phyloP scores from a whole-genome alignment of 2,329 filamentous ascomycete genomes.

The Hypoxylon sp. region DNA sequence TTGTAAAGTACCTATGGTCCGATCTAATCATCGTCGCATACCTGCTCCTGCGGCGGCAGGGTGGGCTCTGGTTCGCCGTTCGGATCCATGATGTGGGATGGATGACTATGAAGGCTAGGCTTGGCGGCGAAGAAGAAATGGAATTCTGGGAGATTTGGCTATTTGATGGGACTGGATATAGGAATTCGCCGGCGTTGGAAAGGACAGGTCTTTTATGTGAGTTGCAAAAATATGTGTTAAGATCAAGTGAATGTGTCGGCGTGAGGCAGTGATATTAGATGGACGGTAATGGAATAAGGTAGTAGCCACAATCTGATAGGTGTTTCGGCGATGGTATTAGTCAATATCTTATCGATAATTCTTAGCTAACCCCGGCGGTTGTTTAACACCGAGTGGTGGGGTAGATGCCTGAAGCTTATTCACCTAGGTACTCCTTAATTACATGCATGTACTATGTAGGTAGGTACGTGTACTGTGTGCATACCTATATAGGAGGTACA shows the following conservation, averaged over 20 bases:
- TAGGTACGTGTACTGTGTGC: too few relatives aligned
- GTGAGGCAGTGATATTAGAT: constrained; percentile 10
- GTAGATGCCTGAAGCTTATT: background rate
- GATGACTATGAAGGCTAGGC: background rate
- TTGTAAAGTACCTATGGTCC: background rate
- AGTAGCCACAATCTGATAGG: constrained; percentile 15
- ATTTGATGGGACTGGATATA: background rate
- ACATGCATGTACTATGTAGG: too few relatives aligned
- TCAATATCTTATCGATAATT: constrained; percentile 35
- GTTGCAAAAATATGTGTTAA: background rate
- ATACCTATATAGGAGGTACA: too few relatives aligned
- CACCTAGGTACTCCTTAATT: too few relatives aligned
- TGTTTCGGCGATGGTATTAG: constrained; percentile 16
- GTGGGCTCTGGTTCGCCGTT: constrained; percentile 52
- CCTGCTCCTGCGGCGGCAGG: constrained; percentile 55
- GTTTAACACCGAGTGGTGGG: constrained; percentile 2
- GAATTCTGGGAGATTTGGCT: background rate
- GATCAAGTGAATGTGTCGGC: background rate
- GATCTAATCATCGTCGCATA: constrained; percentile 36
- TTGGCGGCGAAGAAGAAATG: constrained; percentile 1
- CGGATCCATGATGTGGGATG: constrained; percentile 50
- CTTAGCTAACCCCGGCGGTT: constrained; percentile 9
- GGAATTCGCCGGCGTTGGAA: background rate
- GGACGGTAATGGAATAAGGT: constrained; percentile 39
- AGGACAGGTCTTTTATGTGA: background rate